Conservation (phyloP, 2,329 filamentous ascomycete genomes). For the Blastomyces percursus region DNA sequence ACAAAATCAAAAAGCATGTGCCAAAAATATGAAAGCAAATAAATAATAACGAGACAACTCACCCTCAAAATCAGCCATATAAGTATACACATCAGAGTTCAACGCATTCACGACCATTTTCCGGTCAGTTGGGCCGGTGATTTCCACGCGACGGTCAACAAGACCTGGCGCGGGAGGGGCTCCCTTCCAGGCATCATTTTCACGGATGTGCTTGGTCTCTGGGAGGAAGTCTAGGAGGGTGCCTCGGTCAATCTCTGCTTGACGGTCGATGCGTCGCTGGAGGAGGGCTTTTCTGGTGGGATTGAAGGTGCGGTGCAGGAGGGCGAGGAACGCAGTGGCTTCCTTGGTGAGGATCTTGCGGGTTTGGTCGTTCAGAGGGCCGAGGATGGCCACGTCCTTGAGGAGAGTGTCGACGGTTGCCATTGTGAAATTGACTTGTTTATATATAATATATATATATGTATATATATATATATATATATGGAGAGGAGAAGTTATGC, state of each 20-base stretch:
- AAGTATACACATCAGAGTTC: conserved; percentile 94
- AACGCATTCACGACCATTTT: conserved; percentile 99
- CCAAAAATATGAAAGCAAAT: neutral
- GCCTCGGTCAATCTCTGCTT: conserved; percentile 87
- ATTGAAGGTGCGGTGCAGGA: conserved; percentile 94
- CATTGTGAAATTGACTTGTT: conserved; percentile 40
- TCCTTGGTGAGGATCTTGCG: conserved; percentile 87
- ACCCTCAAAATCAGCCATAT: conserved; percentile 99
- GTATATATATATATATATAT: no score
- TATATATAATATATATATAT: no score
- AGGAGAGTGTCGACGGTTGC: conserved; percentile 64
- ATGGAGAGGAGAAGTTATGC: no score
- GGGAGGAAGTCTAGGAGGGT: conserved; percentile 85
- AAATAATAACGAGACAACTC: conserved; percentile 23
- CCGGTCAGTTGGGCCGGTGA: conserved; percentile 90
- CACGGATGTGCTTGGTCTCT: conserved; percentile 89
- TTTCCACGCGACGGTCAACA: conserved; percentile 88
- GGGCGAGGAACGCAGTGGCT: conserved; percentile 80
- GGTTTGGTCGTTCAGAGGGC: conserved; percentile 63
- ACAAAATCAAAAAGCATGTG: neutral
- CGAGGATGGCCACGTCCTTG: conserved; percentile 78
- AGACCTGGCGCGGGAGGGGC: conserved; percentile 84
- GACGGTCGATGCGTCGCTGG: conserved; percentile 72
- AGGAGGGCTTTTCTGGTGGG: conserved; percentile 75
- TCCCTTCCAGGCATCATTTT: conserved; percentile 87